These are phyloP conservation scores for Pseudozyma sp. DNA, from an alignment of 1,284 basidiomycete genomes.

Conservation along the genomic window DNA sequence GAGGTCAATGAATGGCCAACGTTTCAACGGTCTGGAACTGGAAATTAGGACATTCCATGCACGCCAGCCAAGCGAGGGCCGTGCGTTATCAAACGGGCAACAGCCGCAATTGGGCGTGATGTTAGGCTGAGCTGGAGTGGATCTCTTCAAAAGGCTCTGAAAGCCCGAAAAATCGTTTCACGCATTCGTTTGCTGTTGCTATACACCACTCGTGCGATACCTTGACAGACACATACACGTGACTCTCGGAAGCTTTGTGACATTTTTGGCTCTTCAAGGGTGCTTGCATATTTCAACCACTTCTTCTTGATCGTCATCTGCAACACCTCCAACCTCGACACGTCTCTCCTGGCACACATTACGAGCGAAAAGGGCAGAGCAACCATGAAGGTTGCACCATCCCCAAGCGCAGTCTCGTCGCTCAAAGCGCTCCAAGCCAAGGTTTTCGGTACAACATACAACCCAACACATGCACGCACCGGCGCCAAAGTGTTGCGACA, in stretches of 20 bases:
- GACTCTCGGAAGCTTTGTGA: neutral
- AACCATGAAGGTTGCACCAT: conserved; percentile 45
- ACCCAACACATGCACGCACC: conserved; percentile 56
- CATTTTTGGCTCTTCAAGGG: neutral
- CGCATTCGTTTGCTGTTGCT: neutral
- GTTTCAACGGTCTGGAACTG: neutral
- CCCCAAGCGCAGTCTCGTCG: conserved; percentile 43
- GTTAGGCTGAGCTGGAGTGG: too few relatives aligned
- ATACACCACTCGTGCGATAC: neutral
- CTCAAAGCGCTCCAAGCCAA: conserved; percentile 57
- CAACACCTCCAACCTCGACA: neutral
- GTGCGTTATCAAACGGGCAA: too few relatives aligned
- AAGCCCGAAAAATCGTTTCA: neutral
- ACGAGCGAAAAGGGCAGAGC: too few relatives aligned
- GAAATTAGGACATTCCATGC: neutral
- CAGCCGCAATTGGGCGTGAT: too few relatives aligned
- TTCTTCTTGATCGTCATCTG: neutral
- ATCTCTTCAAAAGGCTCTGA: neutral
- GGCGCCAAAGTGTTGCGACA: conserved; percentile 62
- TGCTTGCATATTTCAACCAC: conserved; percentile 1
- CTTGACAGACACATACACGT: neutral
- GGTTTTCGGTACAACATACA: conserved; percentile 56
- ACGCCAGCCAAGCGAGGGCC: neutral
- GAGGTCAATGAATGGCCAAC: neutral
- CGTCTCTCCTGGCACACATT: neutral